These are phyloP conservation scores for Leucocoprinus birnbaumii DNA, from an alignment of 768 basidiomycete species.

Conservation along the genomic window DNA sequence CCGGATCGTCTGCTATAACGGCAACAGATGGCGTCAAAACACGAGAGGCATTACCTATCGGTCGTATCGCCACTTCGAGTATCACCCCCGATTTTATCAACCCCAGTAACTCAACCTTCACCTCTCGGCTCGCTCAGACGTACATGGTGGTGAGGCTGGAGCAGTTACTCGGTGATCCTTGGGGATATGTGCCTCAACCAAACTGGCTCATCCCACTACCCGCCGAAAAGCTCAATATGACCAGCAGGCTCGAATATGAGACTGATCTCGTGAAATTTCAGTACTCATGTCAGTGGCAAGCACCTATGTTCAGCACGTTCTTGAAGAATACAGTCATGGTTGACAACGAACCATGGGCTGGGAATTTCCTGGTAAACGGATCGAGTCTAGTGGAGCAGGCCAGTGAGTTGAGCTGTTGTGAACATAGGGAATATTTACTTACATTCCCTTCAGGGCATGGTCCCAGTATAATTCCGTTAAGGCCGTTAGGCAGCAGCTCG, in stretches of 20 bases:
- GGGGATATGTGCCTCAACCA: background rate
- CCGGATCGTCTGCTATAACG: too few species aligned
- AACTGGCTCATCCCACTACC: conserved; percentile 4
- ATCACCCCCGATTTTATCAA: background rate
- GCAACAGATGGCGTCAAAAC: too few species aligned
- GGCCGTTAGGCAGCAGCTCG: background rate
- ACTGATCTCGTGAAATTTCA: background rate
- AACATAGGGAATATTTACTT: background rate
- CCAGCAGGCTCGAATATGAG: background rate
- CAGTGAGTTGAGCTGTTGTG: background rate
- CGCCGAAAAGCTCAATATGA: background rate
- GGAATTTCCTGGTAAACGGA: background rate
- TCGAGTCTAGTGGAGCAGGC: too few species aligned
- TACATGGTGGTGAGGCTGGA: background rate
- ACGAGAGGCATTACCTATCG: background rate
- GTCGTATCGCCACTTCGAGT: background rate
- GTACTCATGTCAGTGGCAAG: background rate
- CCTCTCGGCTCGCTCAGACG: background rate
- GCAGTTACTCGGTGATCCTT: background rate
- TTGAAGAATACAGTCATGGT: background rate
- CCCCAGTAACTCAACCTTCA: background rate
- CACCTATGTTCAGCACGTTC: background rate
- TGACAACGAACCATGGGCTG: background rate
- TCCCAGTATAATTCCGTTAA: too few species aligned
- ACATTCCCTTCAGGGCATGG: background rate